phyloP scores from a whole-genome alignment of 2,329 filamentous ascomycete genomes.

The Pseudogymnoascus sp. region DNA sequence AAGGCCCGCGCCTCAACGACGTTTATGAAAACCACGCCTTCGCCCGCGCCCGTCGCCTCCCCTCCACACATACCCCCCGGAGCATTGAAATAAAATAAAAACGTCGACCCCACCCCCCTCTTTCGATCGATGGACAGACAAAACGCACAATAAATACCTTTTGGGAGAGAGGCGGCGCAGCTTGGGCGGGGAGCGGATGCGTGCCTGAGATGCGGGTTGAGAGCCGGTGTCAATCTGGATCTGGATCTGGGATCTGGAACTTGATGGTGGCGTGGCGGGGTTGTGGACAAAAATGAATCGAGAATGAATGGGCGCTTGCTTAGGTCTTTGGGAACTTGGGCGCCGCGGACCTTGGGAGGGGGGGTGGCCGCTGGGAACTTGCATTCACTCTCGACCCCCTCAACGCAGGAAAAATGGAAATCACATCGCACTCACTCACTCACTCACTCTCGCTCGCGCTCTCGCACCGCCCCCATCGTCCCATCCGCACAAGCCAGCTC shows the following conservation, averaged over 20 bases:
- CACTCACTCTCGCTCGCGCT: no score
- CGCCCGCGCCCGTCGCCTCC: background rate
- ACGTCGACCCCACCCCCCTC: background rate
- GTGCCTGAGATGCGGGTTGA: background rate
- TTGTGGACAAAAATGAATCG: background rate
- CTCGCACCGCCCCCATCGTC: background rate
- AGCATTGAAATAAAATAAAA: background rate
- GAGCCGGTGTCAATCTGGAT: background rate
- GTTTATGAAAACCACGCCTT: slow-evolving; percentile 1
- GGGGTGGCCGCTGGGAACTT: background rate
- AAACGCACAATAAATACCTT: background rate
- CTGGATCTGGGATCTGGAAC: background rate
- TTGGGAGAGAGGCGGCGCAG: background rate
- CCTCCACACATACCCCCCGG: background rate
- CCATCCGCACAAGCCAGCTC: background rate
- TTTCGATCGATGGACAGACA: background rate
- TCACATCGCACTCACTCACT: background rate
- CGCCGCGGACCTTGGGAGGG: background rate
- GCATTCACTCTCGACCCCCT: background rate
- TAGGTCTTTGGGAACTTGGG: background rate
- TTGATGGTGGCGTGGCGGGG: background rate
- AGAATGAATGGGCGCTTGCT: background rate
- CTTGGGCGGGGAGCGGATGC: background rate
- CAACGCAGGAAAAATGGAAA: background rate
- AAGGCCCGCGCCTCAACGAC: slow-evolving; percentile 30